phyloP scores from a whole-genome alignment of 225 moss, liverwort and hornwort species.

The Polytrichum formosum region DNA sequence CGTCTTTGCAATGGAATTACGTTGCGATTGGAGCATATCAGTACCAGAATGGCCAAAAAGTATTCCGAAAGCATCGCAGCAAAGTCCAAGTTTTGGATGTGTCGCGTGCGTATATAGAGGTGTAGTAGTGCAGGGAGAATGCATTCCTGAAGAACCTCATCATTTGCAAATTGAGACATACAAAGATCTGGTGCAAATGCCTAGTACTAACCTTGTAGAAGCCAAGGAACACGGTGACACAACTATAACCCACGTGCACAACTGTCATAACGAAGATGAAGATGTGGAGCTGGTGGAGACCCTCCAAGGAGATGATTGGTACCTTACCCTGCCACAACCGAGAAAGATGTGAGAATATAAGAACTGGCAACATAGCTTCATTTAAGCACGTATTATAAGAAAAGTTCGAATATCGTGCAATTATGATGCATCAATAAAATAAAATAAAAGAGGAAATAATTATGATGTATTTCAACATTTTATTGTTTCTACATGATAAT shows the following conservation, averaged over 20 bases:
- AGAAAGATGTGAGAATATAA: too few species aligned
- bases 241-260: conserved; percentile 66
- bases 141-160: too few species aligned
- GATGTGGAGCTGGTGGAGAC: conserved; percentile 56
- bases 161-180: too few species aligned
- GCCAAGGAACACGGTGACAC: conserved; percentile 63
- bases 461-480: too few species aligned
- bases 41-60: not conserved
- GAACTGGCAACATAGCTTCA: not conserved
- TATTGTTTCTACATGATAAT: too few species aligned
- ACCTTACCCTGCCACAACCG: conserved; percentile 39
- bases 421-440: too few species aligned
- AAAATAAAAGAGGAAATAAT: too few species aligned
- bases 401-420: not conserved
- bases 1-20: too few species aligned
- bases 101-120: too few species aligned
- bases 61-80: not conserved
- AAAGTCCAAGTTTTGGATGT: not conserved
- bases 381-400: not conserved
- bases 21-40: not conserved
- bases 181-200: not conserved
- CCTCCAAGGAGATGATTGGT: conserved; percentile 54
- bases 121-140: too few species aligned
- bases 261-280: conserved; percentile 15
- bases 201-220: conserved; percentile 43